These are phyloP conservation scores for Backusella parvicylindrica DNA, from an alignment of 192 early-diverging fungal species.

Conservation along the genomic window DNA sequence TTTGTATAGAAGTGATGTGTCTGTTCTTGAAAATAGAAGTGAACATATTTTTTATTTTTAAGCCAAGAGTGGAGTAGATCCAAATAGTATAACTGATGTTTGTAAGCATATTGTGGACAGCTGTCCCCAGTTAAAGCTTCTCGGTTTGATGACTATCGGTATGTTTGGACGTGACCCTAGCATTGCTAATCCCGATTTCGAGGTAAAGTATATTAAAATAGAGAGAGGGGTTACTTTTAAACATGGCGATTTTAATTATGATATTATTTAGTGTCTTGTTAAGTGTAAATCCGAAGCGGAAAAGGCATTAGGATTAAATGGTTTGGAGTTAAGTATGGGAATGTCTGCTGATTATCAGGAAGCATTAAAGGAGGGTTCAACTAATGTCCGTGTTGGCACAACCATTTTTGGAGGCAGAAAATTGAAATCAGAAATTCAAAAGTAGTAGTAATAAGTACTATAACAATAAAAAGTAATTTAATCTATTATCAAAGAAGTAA, in stretches of 20 bases:
- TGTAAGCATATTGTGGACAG: constrained; percentile 59
- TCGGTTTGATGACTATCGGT: constrained; percentile 97
- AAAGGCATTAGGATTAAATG: constrained; percentile 25
- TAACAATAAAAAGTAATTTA: too few species aligned
- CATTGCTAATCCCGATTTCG: constrained; percentile 72
- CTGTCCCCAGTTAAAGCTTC: constrained; percentile 68
- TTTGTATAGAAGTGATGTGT: not conserved
- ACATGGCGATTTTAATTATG: not conserved
- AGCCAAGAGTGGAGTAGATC: constrained; percentile 80
- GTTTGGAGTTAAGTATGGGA: constrained; percentile 90
- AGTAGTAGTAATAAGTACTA: not conserved
- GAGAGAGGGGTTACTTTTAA: not conserved
- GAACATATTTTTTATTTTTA: not conserved
- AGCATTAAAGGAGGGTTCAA: constrained; percentile 82
- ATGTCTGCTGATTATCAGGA: constrained; percentile 95
- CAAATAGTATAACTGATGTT: constrained; percentile 47
- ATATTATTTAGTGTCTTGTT: constrained; percentile 32
- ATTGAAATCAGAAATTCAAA: not conserved
- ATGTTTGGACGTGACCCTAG: constrained; percentile 52
- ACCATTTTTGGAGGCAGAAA: constrained; percentile 83
- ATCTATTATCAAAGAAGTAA: too few species aligned
- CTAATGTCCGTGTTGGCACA: constrained; percentile 92
- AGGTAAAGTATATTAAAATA: constrained; percentile 36
- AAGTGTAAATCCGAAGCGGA: constrained; percentile 39
- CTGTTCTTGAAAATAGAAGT: not conserved